Evolutionary conservation across 208 protist genomes (phyloP).

Genomic region (Leishmania gerbilli): DNA sequence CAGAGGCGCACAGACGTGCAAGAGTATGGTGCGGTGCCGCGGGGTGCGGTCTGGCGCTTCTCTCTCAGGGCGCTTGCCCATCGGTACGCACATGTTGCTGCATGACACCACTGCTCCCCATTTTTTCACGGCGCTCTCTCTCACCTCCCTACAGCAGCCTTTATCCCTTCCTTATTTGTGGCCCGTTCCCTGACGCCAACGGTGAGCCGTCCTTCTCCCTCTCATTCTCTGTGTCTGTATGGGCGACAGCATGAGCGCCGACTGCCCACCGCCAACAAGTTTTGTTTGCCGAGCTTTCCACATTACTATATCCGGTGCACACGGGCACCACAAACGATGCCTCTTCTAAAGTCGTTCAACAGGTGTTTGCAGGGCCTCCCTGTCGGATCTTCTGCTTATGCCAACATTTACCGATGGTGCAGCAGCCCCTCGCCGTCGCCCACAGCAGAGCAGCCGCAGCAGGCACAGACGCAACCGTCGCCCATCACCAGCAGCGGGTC

Average conservation of each 20-base stretch:
- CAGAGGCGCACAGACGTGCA: not conserved
- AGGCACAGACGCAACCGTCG: not conserved
- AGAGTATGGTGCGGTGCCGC: not conserved
- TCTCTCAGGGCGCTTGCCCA: not conserved
- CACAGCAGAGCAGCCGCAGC: not conserved
- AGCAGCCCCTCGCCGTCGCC: slow-evolving; percentile 3
- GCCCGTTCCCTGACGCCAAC: not conserved
- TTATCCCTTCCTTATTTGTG: not conserved
- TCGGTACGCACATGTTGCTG: not conserved
- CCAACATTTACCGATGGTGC: slow-evolving; percentile 20
- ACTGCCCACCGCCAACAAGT: not conserved
- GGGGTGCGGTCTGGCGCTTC: not conserved
- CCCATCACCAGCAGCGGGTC: not conserved
- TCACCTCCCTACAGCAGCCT: not conserved
- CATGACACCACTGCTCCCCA: not conserved
- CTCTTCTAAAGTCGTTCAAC: not conserved
- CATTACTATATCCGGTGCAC: not conserved
- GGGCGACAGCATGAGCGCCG: not conserved
- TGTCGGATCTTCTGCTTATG: slow-evolving; percentile 1
- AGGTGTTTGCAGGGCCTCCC: slow-evolving; percentile 9
- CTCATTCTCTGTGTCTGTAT: not conserved
- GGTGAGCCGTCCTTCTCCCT: not conserved
- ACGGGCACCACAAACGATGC: not conserved
- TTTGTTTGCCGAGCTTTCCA: not conserved
- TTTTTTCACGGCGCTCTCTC: not conserved